phyloP scores from a whole-genome alignment of 208 protist genomes.

The Leishmania mexicana region DNA sequence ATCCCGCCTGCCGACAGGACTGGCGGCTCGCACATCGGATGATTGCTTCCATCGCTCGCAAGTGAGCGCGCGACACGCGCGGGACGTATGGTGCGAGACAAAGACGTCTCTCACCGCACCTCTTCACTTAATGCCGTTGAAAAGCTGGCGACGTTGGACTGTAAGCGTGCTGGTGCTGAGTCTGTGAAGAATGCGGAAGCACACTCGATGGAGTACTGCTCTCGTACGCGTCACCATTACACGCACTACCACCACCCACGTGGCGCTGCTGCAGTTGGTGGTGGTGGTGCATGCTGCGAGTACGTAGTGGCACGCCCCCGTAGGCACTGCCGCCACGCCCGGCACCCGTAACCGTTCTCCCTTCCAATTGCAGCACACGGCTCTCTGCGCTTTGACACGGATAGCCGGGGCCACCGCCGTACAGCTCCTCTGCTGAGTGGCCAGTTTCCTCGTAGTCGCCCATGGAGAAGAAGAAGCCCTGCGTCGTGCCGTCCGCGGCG shows the following conservation, averaged over 20 bases:
- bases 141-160: background rate
- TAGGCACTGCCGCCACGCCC: background rate
- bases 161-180: background rate
- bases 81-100: background rate
- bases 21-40: background rate
- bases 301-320: background rate
- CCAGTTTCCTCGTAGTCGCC: background rate
- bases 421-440: constrained; percentile 7
- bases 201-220: background rate
- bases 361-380: background rate
- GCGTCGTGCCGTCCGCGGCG: constrained; percentile 21
- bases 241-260: background rate
- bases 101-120: background rate
- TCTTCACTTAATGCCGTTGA: background rate
- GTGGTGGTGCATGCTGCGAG: background rate
- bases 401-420: constrained; percentile 8
- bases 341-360: background rate
- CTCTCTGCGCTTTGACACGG: background rate
- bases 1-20: background rate
- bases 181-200: background rate
- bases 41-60: background rate
- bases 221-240: background rate
- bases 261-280: background rate
- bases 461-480: constrained; percentile 29
- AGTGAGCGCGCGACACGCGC: background rate